Evolutionary conservation across 345 rosid species (phyloP).

Genomic region (Rhizophora mangle): DNA sequence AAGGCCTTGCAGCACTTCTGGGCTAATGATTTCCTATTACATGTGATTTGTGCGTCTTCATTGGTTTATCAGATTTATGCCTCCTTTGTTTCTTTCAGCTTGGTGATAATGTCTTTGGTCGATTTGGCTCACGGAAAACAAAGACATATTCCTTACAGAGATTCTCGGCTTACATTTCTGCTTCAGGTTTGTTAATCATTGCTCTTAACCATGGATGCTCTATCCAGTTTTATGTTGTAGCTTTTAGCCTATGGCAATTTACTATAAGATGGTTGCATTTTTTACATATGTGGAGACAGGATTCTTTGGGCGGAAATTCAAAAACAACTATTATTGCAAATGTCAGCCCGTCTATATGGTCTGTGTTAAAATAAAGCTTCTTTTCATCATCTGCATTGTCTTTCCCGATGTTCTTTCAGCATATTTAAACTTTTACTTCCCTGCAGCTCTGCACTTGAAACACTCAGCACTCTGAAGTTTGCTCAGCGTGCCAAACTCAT

Average conservation of each 20-base stretch:
- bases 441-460: constrained; percentile 84
- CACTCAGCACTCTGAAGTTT: constrained; percentile 88
- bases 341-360: constrained; percentile 93
- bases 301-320: constrained; percentile 93
- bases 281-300: constrained; percentile 50
- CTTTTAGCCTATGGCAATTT: constrained; percentile 7
- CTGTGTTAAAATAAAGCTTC: constrained; percentile 21
- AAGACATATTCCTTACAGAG: constrained; percentile 93
- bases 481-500: constrained; percentile 98
- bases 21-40: not conserved
- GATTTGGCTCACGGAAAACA: constrained; percentile 95
- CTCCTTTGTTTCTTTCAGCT: constrained; percentile 39
- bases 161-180: constrained; percentile 92
- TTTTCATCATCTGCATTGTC: constrained; percentile 1
- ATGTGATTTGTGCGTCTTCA: not conserved
- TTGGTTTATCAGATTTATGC: not conserved
- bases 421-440: constrained; percentile 3
- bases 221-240: constrained; percentile 1
- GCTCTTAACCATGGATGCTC: constrained; percentile 13
- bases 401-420: not conserved
- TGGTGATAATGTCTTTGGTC: constrained; percentile 95
- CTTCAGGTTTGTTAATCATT: constrained; percentile 63
- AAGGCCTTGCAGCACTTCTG: constrained; percentile 10
- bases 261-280: not conserved
- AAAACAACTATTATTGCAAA: constrained; percentile 92